Evolutionary conservation across 2,329 filamentous ascomycete species (phyloP).

Genomic region (Fusarium devonianum): DNA sequence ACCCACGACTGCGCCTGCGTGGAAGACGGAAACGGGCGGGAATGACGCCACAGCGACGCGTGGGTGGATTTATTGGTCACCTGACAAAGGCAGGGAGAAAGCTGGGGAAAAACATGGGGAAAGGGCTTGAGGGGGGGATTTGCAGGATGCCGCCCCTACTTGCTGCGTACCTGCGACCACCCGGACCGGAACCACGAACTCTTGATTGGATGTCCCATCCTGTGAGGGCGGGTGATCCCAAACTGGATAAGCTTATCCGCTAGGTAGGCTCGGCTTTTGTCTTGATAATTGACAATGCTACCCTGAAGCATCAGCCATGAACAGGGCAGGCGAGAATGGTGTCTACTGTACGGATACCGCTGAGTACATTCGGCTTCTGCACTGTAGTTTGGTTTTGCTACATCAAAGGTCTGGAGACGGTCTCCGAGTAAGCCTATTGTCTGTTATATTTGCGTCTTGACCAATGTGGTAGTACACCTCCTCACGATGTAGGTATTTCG

Average conservation of each 20-base stretch:
- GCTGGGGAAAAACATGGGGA: slow-evolving; percentile 40
- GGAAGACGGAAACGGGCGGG: slow-evolving; percentile 38
- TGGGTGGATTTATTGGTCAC: too few relatives aligned
- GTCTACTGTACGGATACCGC: too few relatives aligned
- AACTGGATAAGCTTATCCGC: background rate
- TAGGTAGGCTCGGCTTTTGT: background rate
- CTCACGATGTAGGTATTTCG: too few relatives aligned
- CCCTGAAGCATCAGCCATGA: too few relatives aligned
- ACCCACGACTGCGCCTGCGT: slow-evolving; percentile 10
- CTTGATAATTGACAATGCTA: too few relatives aligned
- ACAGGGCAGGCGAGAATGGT: too few relatives aligned
- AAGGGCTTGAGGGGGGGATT: background rate
- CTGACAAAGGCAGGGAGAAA: slow-evolving; percentile 34
- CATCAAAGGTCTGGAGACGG: too few relatives aligned
- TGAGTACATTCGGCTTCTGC: too few relatives aligned
- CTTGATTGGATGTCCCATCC: slow-evolving; percentile 12
- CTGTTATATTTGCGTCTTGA: too few relatives aligned
- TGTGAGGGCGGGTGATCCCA: background rate
- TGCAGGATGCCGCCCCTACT: background rate
- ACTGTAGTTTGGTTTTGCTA: too few relatives aligned
- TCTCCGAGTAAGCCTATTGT: too few relatives aligned
- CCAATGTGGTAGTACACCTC: too few relatives aligned
- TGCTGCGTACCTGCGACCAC: background rate
- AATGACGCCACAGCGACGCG: slow-evolving; percentile 40
- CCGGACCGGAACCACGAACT: background rate